A percentile compares a stretch with the other conserved stretches of the same genome.
Evolutionary conservation across 2,329 filamentous ascomycete genomes (phyloP).

Genomic region (Pseudonectria buxi): DNA sequence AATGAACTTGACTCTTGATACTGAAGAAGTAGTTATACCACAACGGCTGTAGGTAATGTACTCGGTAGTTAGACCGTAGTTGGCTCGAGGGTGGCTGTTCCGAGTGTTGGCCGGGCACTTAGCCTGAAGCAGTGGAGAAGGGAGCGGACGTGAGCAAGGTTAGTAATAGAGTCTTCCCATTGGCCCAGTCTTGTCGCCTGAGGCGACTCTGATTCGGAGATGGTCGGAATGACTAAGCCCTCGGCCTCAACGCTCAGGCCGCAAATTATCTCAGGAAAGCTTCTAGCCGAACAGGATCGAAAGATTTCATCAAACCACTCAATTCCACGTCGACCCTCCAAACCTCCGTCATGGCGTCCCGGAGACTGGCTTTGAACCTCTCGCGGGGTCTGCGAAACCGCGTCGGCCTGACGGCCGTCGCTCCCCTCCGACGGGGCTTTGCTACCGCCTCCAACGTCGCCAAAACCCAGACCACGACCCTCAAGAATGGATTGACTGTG

Average conservation of each 20-base stretch:
- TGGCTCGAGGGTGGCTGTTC: no score
- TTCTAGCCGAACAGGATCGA: slow-evolving; percentile 38
- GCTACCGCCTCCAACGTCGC: slow-evolving; percentile 75
- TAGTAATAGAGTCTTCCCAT: slow-evolving; percentile 30
- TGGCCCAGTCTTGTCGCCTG: slow-evolving; percentile 19
- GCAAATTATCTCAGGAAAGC: slow-evolving; percentile 39
- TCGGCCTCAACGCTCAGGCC: slow-evolving; percentile 36
- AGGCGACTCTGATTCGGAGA: slow-evolving; percentile 30
- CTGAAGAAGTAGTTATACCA: no score
- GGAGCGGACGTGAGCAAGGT: slow-evolving; percentile 12
- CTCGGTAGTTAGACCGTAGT: no score
- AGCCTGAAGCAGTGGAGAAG: slow-evolving; percentile 7
- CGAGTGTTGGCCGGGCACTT: no score
- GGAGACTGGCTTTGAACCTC: slow-evolving; percentile 93
- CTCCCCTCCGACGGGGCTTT: slow-evolving; percentile 76
- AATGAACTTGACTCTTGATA: no score
- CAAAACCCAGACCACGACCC: slow-evolving; percentile 92
- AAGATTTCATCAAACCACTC: slow-evolving; percentile 52
- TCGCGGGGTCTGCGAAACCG: slow-evolving; percentile 84
- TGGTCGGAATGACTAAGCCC: slow-evolving; percentile 35
- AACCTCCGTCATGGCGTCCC: slow-evolving; percentile 76
- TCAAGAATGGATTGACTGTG: slow-evolving; percentile 97
- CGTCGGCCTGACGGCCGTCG: slow-evolving; percentile 71
- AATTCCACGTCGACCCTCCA: slow-evolving; percentile 42
- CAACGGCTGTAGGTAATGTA: no score